These are phyloP conservation scores for Tirmania nivea DNA, from an alignment of 495 filamentous ascomycete genomes.

Conservation along the genomic window DNA sequence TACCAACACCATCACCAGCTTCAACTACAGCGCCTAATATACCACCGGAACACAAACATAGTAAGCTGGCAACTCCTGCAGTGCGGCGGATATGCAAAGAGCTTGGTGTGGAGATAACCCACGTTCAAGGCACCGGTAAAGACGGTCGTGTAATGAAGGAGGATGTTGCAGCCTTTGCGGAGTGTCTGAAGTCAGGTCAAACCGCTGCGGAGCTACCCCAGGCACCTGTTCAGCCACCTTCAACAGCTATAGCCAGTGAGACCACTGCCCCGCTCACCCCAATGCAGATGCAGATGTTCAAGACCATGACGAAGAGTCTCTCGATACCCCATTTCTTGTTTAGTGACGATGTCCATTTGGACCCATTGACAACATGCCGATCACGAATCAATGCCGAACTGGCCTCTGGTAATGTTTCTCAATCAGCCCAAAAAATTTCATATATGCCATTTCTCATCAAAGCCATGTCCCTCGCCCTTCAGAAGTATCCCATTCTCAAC, in stretches of 20 bases:
- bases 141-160: conserved; percentile 85
- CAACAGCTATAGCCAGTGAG: conserved; percentile 25
- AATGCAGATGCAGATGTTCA: conserved; percentile 87
- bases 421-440: conserved; percentile 41
- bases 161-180: conserved; percentile 56
- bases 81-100: conserved; percentile 73
- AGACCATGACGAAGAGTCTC: conserved; percentile 85
- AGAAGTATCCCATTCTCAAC: conserved; percentile 69
- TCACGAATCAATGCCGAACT: conserved; percentile 40
- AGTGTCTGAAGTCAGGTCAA: conserved; percentile 12
- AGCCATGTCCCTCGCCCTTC: conserved; percentile 65
- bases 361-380: conserved; percentile 45
- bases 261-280: conserved; percentile 42
- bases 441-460: conserved; percentile 87
- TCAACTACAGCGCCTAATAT: not conserved
- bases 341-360: conserved; percentile 64
- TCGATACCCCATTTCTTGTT: conserved; percentile 86
- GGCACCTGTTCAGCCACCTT: conserved; percentile 3
- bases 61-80: conserved; percentile 65
- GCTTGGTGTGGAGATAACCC: conserved; percentile 47
- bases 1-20: not conserved
- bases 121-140: conserved; percentile 68
- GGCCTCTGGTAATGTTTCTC: not conserved
- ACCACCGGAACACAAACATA: not conserved
- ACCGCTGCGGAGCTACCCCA: conserved; percentile 2